Evolutionary conservation across 495 filamentous ascomycete genomes (phyloP).

Genomic region (Hypomontagnella monticulosa): DNA sequence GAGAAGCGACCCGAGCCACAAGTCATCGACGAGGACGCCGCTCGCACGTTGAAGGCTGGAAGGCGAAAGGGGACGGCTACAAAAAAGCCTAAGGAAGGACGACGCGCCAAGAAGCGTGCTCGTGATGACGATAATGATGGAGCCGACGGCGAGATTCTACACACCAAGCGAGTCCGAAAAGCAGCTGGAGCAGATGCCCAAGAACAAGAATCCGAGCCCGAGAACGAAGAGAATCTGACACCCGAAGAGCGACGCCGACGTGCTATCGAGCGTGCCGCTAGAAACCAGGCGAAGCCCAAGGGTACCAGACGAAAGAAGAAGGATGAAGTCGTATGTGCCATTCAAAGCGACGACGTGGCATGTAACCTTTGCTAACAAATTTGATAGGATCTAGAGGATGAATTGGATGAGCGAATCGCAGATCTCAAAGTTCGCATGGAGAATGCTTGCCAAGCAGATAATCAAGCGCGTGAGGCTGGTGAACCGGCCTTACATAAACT

Average conservation of each 20-base stretch:
- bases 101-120: constrained; percentile 77
- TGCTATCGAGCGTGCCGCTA: constrained; percentile 81
- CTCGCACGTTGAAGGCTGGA: constrained; percentile 72
- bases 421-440: constrained; percentile 91
- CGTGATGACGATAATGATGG: constrained; percentile 64
- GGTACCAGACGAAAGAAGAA: constrained; percentile 80
- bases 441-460: constrained; percentile 86
- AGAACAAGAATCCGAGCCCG: constrained; percentile 59
- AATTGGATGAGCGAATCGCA: constrained; percentile 89
- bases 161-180: constrained; percentile 53
- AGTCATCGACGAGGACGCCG: constrained; percentile 87
- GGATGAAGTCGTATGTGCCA: constrained; percentile 81
- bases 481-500: constrained; percentile 91
- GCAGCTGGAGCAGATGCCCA: constrained; percentile 53
- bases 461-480: constrained; percentile 75
- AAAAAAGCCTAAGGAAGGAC: constrained; percentile 79
- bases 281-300: constrained; percentile 73
- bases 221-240: constrained; percentile 72
- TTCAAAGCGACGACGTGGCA: neutral
- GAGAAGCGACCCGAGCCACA: constrained; percentile 73
- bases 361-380: neutral
- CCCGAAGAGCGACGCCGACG: constrained; percentile 77
- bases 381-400: constrained; percentile 83
- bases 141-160: constrained; percentile 64
- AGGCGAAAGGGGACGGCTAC: constrained; percentile 80